Conservation (phyloP, 108 stramenopile genomes). For the Epipyxis sp. region DNA sequence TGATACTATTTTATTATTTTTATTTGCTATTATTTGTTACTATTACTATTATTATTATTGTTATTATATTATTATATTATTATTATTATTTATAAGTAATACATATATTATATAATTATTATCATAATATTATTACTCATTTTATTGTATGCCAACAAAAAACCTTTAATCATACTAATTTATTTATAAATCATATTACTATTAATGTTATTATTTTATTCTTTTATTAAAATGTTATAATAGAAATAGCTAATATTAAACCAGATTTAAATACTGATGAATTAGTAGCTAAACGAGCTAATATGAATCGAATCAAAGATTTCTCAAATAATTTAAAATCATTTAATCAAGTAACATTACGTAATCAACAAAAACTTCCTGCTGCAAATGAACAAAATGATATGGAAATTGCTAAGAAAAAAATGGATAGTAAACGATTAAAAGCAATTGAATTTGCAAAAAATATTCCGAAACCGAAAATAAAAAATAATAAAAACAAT, state of each 20-base stretch:
- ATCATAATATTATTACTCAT: no score
- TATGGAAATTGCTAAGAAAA: background rate
- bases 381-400: conserved; percentile 16
- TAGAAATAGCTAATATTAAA: conserved; percentile 15
- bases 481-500: background rate
- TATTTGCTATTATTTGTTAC: no score
- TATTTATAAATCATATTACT: no score
- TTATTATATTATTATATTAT: no score
- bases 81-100: no score
- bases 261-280: conserved; percentile 46
- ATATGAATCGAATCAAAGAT: conserved; percentile 40
- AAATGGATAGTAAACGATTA: conserved; percentile 25
- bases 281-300: conserved; percentile 37
- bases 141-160: no score
- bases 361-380: conserved; percentile 19
- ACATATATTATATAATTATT: no score
- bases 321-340: conserved; percentile 31
- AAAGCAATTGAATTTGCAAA: conserved; percentile 41
- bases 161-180: no score
- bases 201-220: background rate
- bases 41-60: no score
- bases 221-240: background rate
- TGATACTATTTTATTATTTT: no score
- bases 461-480: conserved; percentile 35
- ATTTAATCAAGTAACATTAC: conserved; percentile 22